Conservation (phyloP, 192 early-diverging fungal species). For the Backusella luteola region DNA sequence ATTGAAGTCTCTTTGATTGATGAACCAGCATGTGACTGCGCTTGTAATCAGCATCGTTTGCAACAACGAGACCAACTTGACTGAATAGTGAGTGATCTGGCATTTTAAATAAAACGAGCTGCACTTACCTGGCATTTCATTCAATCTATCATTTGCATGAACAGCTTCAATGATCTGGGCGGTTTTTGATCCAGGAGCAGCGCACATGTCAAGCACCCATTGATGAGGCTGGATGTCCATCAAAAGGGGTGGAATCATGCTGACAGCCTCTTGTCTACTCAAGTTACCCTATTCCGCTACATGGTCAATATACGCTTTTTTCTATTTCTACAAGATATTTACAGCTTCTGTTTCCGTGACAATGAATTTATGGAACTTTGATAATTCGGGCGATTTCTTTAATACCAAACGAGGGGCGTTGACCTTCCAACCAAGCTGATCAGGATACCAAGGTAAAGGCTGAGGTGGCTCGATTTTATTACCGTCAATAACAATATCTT, state of each 20-base stretch:
- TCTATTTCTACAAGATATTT: constrained; percentile 3
- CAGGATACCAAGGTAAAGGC: constrained; percentile 88
- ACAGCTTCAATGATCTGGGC: constrained; percentile 86
- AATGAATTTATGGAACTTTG: constrained; percentile 90
- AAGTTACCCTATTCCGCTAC: constrained; percentile 74
- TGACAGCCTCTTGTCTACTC: constrained; percentile 93
- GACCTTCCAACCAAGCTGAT: constrained; percentile 89
- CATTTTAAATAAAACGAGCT: not conserved
- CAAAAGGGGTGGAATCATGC: constrained; percentile 96
- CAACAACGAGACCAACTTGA: constrained; percentile 84
- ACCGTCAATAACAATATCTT: constrained; percentile 66
- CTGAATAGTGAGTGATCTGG: not conserved
- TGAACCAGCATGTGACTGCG: constrained; percentile 93
- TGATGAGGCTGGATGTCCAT: constrained; percentile 90
- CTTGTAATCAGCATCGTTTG: constrained; percentile 94
- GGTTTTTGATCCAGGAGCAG: constrained; percentile 98
- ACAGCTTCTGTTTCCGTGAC: constrained; percentile 95
- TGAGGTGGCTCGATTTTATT: constrained; percentile 70
- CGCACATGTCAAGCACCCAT: constrained; percentile 89
- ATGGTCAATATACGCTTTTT: not conserved
- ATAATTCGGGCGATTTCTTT: constrained; percentile 72
- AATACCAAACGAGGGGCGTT: constrained; percentile 72
- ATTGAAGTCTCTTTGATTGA: constrained; percentile 93
- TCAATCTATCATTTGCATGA: constrained; percentile 58
- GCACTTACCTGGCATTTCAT: constrained; percentile 50